Conservation (phyloP, 345 rosid species). For the Hibiscus syriacus region DNA sequence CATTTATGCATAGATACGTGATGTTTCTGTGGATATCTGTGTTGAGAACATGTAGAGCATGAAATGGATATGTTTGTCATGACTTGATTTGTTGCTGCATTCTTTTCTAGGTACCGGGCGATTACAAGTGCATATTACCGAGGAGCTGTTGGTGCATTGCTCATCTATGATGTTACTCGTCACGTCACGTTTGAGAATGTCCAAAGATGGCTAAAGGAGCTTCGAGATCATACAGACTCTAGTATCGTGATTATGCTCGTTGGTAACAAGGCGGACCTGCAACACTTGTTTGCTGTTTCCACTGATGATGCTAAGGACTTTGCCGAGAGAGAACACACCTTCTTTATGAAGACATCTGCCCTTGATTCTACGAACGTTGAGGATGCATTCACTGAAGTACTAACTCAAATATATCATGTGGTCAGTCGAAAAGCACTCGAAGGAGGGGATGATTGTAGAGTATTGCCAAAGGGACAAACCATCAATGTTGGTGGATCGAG, state of each 20-base stretch:
- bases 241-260: slow-evolving; percentile 83
- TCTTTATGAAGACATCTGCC: slow-evolving; percentile 88
- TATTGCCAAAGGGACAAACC: slow-evolving; percentile 66
- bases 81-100: slow-evolving; percentile 2
- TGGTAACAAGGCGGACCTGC: slow-evolving; percentile 82
- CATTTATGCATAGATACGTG: too few species aligned
- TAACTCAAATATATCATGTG: slow-evolving; percentile 65
- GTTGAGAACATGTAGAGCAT: background rate
- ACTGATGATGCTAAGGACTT: slow-evolving; percentile 60
- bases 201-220: slow-evolving; percentile 86
- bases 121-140: slow-evolving; percentile 89
- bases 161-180: slow-evolving; percentile 79
- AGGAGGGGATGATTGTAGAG: slow-evolving; percentile 46
- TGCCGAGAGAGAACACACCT: slow-evolving; percentile 66
- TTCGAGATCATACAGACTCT: slow-evolving; percentile 74
- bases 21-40: background rate
- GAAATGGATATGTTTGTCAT: background rate
- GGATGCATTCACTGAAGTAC: slow-evolving; percentile 70
- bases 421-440: slow-evolving; percentile 64
- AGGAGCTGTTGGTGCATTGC: slow-evolving; percentile 85
- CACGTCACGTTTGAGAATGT: slow-evolving; percentile 81
- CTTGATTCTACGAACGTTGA: slow-evolving; percentile 75
- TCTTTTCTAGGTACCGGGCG: slow-evolving; percentile 59
- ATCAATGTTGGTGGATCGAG: slow-evolving; percentile 53
- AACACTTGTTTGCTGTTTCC: slow-evolving; percentile 71